Evolutionary conservation across 1,284 basidiomycete genomes (phyloP).

Genomic region (Sphaerobolus stellatus): DNA sequence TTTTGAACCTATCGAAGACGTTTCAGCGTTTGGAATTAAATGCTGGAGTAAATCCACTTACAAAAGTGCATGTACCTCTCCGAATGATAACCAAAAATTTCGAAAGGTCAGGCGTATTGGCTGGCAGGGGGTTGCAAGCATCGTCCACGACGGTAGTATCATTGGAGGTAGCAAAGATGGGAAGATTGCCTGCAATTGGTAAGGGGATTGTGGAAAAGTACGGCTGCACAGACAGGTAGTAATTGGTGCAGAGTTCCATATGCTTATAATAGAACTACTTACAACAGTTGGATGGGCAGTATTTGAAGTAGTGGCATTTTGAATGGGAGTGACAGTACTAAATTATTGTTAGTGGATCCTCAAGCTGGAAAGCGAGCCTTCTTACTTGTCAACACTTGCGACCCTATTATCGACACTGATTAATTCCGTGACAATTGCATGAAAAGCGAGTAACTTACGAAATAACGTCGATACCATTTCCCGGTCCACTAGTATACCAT

Average conservation of each 20-base stretch:
- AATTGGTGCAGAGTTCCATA: constrained; percentile 1
- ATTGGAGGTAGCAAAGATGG: constrained; percentile 45
- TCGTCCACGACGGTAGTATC: constrained; percentile 46
- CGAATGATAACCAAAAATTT: constrained; percentile 48
- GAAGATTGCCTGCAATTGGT: constrained; percentile 32
- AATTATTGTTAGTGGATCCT: background rate
- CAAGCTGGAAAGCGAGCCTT: background rate
- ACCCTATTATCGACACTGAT: constrained; percentile 20
- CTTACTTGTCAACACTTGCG: constrained; percentile 49
- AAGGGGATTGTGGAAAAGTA: constrained; percentile 44
- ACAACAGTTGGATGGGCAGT: constrained; percentile 4
- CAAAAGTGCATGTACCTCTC: constrained; percentile 52
- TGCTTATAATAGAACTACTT: background rate
- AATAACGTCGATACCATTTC: constrained; percentile 48
- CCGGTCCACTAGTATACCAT: constrained; percentile 49
- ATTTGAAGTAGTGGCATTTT: constrained; percentile 10
- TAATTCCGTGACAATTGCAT: background rate
- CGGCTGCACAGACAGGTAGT: constrained; percentile 4
- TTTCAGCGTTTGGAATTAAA: constrained; percentile 10
- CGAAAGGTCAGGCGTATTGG: constrained; percentile 51
- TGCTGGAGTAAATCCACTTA: constrained; percentile 21
- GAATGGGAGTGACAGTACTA: background rate
- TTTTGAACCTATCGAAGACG: constrained; percentile 36
- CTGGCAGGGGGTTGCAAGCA: constrained; percentile 54
- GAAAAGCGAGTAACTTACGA: constrained; percentile 24